Evolutionary conservation across 179 eudicot species (phyloP), one percentile per base, ranked within the genome.

Genomic region (Silene vulgaris): DNA sequence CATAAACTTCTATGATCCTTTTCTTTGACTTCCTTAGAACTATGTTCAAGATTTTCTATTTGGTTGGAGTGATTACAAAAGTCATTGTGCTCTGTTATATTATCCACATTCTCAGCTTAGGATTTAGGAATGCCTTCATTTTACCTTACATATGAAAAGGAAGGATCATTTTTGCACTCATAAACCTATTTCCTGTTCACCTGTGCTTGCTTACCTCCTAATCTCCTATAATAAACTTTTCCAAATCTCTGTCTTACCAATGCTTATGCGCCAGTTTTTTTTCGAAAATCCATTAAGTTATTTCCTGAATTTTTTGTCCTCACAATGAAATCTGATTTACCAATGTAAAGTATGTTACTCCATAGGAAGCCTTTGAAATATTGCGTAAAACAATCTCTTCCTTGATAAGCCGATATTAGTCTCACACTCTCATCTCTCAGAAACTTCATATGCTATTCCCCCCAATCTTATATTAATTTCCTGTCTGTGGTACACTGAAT

Each of bases 71-170:
- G 26, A 26, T n/a, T 17, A 26, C 35, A 14, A 65, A 28, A 65
- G 7, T 68, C 54, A 67, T 68, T 68, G 72, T 37, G 26, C 28
- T 68, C 52, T 30, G 21, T 32, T 67, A n/a, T 37, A 67, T 67
- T 52, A 16, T n/a, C 26, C 52, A 67, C 16, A 67, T 32, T 35
- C 35, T 67, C 20, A n/a, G 21, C 43, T 71, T 52, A 71, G 61
- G 45, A 54, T 52, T 52, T 52, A 71, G 61, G 45, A 54, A 52
- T 52, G 43, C 63, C 29, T 71, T 48, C 60, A 57, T 30, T 20
- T 17, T 5, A 28, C 5, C 14, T 50, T 54, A 14, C 12, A 13
- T 71, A 26, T 21, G 59, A 54, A 23, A 52, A 23, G 62, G 26
- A 29, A 5, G 13, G 61, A 0, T 8, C 8, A 70, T 23, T 45